phyloP scores from a whole-genome alignment of 208 protist species.

The Leptomonas seymouri region DNA sequence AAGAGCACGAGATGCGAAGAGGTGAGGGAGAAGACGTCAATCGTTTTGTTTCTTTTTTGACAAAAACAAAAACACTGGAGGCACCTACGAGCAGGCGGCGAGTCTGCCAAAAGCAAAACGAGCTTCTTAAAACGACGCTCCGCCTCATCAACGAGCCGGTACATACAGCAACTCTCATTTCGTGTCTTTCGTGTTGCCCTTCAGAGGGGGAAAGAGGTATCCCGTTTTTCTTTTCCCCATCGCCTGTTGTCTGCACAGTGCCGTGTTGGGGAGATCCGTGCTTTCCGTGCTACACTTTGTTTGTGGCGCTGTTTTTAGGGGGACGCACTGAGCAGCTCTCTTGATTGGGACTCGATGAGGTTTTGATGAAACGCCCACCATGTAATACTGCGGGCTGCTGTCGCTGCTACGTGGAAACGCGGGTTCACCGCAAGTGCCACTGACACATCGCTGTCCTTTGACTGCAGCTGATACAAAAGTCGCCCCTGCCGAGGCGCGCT shows the following conservation, averaged over 20 bases:
- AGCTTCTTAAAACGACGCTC: background rate
- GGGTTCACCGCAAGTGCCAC: slow-evolving; percentile 70
- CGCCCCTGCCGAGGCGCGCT: slow-evolving; percentile 28
- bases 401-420: slow-evolving; percentile 62
- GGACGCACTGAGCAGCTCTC: background rate
- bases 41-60: no score
- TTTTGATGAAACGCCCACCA: slow-evolving; percentile 76
- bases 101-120: background rate
- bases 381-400: slow-evolving; percentile 71
- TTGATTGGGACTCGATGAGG: slow-evolving; percentile 3
- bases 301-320: background rate
- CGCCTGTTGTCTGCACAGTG: no score
- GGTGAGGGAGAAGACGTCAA: no score
- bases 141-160: background rate
- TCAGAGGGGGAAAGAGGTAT: background rate
- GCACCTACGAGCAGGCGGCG: no score
- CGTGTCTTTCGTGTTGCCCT: slow-evolving; percentile 5
- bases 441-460: slow-evolving; percentile 77
- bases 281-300: no score
- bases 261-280: no score
- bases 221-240: no score
- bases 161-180: no score
- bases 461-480: slow-evolving; percentile 73
- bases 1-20: no score
- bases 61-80: no score